phyloP scores from a whole-genome alignment of 1,139 yeast genomes.

The Candida tropicalis region DNA sequence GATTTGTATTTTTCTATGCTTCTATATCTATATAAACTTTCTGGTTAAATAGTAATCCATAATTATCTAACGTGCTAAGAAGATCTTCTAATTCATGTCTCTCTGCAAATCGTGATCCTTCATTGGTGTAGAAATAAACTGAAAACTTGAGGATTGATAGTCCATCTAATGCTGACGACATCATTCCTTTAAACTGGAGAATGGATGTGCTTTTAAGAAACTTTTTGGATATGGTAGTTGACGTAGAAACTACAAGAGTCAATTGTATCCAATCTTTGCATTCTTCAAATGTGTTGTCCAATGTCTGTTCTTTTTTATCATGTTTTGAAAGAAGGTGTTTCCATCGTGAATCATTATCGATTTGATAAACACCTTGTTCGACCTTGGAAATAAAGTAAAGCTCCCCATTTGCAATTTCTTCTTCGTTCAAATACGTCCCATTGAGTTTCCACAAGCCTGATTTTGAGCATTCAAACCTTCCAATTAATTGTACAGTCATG shows the following conservation, averaged over 20 bases:
- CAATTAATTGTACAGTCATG: constrained; percentile 46
- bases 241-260: constrained; percentile 3
- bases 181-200: constrained; percentile 30
- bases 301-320: constrained; percentile 16
- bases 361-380: constrained; percentile 29
- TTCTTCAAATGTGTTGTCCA: background rate
- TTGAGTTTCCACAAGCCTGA: constrained; percentile 45
- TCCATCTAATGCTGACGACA: constrained; percentile 18
- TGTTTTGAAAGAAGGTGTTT: constrained; percentile 27
- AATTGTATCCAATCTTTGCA: constrained; percentile 14
- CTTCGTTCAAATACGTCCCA: constrained; percentile 51
- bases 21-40: constrained; percentile 14
- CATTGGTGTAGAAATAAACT: constrained; percentile 22
- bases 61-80: constrained; percentile 37
- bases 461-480: constrained; percentile 43
- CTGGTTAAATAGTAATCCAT: constrained; percentile 31
- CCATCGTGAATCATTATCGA: constrained; percentile 27
- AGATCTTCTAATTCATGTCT: constrained; percentile 32
- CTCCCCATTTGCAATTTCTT: constrained; percentile 66
- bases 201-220: constrained; percentile 22
- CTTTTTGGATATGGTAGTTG: background rate
- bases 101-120: constrained; percentile 12
- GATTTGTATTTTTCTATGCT: constrained; percentile 7
- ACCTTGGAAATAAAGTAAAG: constrained; percentile 63
- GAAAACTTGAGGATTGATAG: constrained; percentile 22